Conservation (phyloP, 1,284 basidiomycete genomes). For the Pascua sp. region DNA sequence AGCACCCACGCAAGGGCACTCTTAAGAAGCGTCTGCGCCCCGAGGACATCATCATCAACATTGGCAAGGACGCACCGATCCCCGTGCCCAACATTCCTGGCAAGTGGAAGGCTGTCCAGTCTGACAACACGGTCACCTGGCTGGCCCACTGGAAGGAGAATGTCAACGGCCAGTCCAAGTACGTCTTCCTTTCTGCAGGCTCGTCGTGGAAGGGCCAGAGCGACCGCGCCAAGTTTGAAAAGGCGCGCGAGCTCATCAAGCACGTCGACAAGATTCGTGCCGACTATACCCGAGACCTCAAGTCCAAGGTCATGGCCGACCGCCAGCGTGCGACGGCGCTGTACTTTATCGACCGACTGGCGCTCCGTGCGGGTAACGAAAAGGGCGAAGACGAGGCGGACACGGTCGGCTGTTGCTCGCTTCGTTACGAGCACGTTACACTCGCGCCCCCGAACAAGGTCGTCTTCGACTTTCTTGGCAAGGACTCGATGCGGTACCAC, state of each 20-base stretch:
- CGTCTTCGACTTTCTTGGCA: slow-evolving; percentile 92
- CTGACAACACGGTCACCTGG: slow-evolving; percentile 96
- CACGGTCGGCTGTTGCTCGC: slow-evolving; percentile 93
- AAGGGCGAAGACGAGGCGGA: slow-evolving; percentile 98
- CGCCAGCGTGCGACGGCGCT: slow-evolving; percentile 92
- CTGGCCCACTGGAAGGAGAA: slow-evolving; percentile 97
- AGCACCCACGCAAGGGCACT: slow-evolving; percentile 95
- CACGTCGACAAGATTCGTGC: slow-evolving; percentile 83
- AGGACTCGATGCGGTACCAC: slow-evolving; percentile 95
- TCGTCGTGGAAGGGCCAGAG: slow-evolving; percentile 94
- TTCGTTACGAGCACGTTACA: slow-evolving; percentile 92
- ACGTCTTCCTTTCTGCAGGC: slow-evolving; percentile 90
- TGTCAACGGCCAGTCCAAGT: slow-evolving; percentile 86
- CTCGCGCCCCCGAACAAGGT: slow-evolving; percentile 75
- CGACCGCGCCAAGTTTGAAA: slow-evolving; percentile 94
- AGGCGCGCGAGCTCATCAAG: slow-evolving; percentile 86
- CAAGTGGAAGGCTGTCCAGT: slow-evolving; percentile 74
- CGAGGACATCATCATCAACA: slow-evolving; percentile 92
- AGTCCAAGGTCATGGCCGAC: slow-evolving; percentile 83
- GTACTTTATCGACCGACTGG: slow-evolving; percentile 94
- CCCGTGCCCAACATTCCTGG: slow-evolving; percentile 85
- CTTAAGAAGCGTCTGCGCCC: slow-evolving; percentile 87
- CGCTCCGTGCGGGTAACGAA: slow-evolving; percentile 94
- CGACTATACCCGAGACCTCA: slow-evolving; percentile 80
- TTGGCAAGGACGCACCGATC: slow-evolving; percentile 67